Evolutionary conservation across 2,329 filamentous ascomycete species (phyloP), one percentile per base, ranked within the genome.

Genomic region (Colletotrichum paranaense): DNA sequence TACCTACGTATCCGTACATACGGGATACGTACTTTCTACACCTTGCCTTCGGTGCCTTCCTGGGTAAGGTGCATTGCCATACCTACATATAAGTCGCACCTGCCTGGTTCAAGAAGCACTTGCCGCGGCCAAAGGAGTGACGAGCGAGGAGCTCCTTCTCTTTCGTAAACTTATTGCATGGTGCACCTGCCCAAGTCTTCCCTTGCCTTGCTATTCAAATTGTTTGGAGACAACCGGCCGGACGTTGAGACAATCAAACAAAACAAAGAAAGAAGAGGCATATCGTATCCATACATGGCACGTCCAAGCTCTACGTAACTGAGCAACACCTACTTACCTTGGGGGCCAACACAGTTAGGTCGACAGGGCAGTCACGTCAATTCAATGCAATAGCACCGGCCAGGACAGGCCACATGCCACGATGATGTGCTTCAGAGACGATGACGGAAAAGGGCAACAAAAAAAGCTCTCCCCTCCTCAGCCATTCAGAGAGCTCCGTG

Each of bases 401-500:
- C 22, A 22, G 60, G 46, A 52, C 22, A 58, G 72, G 53, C 65
- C 68, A 73, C 57, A 73, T 62, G 72, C 42, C 66, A 67, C 53
- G 62, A 75, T 70, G 74, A 73, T 73, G 65, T 66, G 64, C 74
- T 65, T 49, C 53, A 67, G 73, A 65, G 62, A 32, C 74, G 74
- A 75, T 74, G 72, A 3, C 32, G 66, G 35, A 32, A 74, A 62
- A 49, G 42, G 30, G 49, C 49, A 55, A 53, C 62, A 55, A 26
- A n/a, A 53, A 64, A 26, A 19, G 62, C 62, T 64, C 62, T 62
- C 57, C 38, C 63, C 22, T 26, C 53, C 16, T 49, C 60, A 46
- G 62, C 74, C 74, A 75, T 68, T 74, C 72, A 74, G n/a, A 65
- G 62, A 75, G 74, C 74, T 75, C 68, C 16, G 9, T 49, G 62